Base-by-base conservation (phyloP, 2,329 filamentous ascomycete species). In the Botryotinia narcissicola region DNA sequence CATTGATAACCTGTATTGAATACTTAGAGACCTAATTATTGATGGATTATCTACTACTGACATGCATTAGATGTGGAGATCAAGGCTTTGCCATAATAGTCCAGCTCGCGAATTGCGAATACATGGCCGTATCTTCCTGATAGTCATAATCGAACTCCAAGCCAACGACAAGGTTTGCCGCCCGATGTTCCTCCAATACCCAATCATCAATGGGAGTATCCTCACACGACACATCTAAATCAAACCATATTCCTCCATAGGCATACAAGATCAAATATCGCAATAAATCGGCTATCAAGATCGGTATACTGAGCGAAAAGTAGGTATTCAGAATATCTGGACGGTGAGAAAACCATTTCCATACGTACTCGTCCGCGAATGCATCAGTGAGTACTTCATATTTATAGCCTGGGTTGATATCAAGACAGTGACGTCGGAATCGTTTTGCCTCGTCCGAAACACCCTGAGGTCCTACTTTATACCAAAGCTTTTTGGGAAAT, bases 261-360 rank as follows among this genome's bases (percentile, higher is more conserved):
- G 88, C 87, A 78, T 91, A 91, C 86, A 92, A 89, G 78, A 92
- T 83, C 73, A 92, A 84, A 79, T 92, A 92, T 12, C 90, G 87
- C 71, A 92, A 81, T 20, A 92, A 82, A 79, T 92, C 90, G 4
- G 90, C 89, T 80, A 90, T 90, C 82, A 91, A 87, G 77, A 93
- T 93, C 67, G 87, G 87, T 12, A 90, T 86, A 71, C 85, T 88
- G 73, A 92, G 84, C 48, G 85, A 84, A 74, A 85, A 84, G 81
- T 91, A 92, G 51, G 88, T 87, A 61, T 88, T 82, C 71, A 92
- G 84, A 77, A 92, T 91, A 75, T 93, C 91, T 2, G 87, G 87
- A 29, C 91, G 88, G 79, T 92, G 12, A 3, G 51, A 62, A 44
- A 46, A 61, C 40, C 59, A 48, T 12, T 44, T 60, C 59, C 42